phyloP scores from a whole-genome alignment of 2,329 filamentous ascomycete genomes.

The Dactylellina drechsleri region DNA sequence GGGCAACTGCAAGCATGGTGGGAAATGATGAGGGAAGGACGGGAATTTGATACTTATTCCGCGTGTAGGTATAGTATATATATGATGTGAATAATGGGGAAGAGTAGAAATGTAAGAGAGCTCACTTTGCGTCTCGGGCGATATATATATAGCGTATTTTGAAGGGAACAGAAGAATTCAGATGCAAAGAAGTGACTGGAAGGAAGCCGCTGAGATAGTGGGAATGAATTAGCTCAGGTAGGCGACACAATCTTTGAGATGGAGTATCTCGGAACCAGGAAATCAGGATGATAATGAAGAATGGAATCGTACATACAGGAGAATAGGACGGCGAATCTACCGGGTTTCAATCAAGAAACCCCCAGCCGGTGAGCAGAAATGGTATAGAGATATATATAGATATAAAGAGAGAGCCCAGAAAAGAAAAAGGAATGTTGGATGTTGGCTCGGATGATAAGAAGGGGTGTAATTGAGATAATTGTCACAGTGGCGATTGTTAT shows the following conservation, averaged over 20 bases:
- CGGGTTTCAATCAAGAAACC: not conserved
- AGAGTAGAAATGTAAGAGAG: not conserved
- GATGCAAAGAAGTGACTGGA: too few relatives aligned
- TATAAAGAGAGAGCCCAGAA: not conserved
- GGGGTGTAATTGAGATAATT: not conserved
- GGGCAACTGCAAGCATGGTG: conserved; percentile 37
- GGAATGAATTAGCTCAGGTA: not conserved
- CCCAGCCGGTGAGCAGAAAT: not conserved
- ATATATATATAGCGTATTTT: not conserved
- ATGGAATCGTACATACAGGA: not conserved
- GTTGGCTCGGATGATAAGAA: conserved; percentile 24
- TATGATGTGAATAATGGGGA: not conserved
- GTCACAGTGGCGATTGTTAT: not conserved
- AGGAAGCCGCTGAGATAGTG: not conserved
- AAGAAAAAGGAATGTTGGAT: conserved; percentile 12
- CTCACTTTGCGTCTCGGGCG: conserved; percentile 16
- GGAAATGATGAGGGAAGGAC: not conserved
- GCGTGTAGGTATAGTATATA: not conserved
- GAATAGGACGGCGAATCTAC: not conserved
- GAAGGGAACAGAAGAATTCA: not conserved
- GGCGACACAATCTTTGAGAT: not conserved
- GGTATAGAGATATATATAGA: conserved; percentile 5
- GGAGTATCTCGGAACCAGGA: not conserved
- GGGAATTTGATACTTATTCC: not conserved
- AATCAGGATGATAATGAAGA: not conserved